Base-by-base conservation (phyloP, 345 rosid species). In the Eucalyptus microcorys region DNA sequence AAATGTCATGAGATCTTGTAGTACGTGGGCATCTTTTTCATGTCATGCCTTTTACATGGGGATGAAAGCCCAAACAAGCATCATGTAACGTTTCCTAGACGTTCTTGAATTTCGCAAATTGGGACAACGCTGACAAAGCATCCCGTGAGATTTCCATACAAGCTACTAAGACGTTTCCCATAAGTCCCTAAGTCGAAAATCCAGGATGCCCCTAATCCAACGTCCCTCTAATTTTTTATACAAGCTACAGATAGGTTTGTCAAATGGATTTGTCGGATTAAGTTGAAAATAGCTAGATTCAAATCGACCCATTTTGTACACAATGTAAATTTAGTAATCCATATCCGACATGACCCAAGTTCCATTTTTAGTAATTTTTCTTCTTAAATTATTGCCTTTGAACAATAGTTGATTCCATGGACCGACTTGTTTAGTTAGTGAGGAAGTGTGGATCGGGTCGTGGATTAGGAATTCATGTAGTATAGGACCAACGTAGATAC, bases 301-400 rank as follows among this genome's bases (percentile, higher is more conserved):
- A 55, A 55, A 55, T 55, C 9, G 13, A 22, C 13, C 0, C 30
- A 55, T 55, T 64, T 64, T n/a, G 16, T 7, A 14, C 0, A 1
- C 10, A 14, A 64, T 2, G 17, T 0, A 7, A 64, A 0, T 64
- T 64, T 64, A 14, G 8, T 1, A 0, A 64, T 7, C 3, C 0
- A n/a, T 64, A n/a, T 7, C 37, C 2, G 0, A 64, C 40, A 0
- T 32, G 8, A n/a, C 0, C 1, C 21, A n/a, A 32, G 34, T 40
- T n/a, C 71, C 5, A n/a, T 14, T 64, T 24, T n/a, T n/a, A 1
- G 10, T 64, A 15, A n/a, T 7, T 64, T 61, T 64, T 64, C 22
- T 32, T 1, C 79, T n/a, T 15, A 66, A 66, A 66, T 66, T 66
- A 17, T 66, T 66, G 79, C 22, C 21, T n/a, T 66, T n/a, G 3